Evolutionary conservation across 257 asterid genomes (phyloP), one percentile per base, ranked within the genome.

Genomic region (Solanum chmielewskii): DNA sequence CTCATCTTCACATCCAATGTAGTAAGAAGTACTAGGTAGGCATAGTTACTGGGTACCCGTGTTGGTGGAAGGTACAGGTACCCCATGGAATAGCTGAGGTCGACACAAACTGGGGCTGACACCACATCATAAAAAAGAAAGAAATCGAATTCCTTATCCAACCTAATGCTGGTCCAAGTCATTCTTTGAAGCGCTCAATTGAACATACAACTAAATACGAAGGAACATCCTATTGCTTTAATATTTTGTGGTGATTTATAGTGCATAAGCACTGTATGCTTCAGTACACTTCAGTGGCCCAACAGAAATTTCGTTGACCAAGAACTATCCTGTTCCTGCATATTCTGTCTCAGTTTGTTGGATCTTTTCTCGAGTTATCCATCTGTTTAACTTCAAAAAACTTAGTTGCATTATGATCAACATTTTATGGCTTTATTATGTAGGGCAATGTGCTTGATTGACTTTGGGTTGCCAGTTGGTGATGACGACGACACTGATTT

Each of bases 391-490:
- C 66, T 45, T 45, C 25, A 49, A 56, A 45, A 45, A 81, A 29
- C 69, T 0, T 29, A 81, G 35, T 49, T 49, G 18, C 45, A 6
- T 81, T 81, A 29, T 52, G 85, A 80, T 31, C 25, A 81, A 49
- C 69, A 3, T 18, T 81, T 80, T 31, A 81, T 49, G 69, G 31
- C 45, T 81, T 85, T 75, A 83, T 86, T 85, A 31, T 88, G 44
- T 91, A 96, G 98, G 98, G 96, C 98, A 4, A 93, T 92, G 95
- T 96, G 98, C 90, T 87, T 91, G 90, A 96, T 96, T 16, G 98
- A 96, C 90, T 96, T 96, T 78, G 98, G 93, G 86, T 90, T 91
- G 92, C 98, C 99, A 29, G 91, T 95, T 11, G 96, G 85, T 81
- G 85, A 92, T 60, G 92, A 62, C 60, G 98, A 91, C 2, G 92